A percentile compares a stretch with the other conserved stretches of the same genome.
phyloP scores from a whole-genome alignment of 23 red algal genomes.

The Rhodosorus marinus region DNA sequence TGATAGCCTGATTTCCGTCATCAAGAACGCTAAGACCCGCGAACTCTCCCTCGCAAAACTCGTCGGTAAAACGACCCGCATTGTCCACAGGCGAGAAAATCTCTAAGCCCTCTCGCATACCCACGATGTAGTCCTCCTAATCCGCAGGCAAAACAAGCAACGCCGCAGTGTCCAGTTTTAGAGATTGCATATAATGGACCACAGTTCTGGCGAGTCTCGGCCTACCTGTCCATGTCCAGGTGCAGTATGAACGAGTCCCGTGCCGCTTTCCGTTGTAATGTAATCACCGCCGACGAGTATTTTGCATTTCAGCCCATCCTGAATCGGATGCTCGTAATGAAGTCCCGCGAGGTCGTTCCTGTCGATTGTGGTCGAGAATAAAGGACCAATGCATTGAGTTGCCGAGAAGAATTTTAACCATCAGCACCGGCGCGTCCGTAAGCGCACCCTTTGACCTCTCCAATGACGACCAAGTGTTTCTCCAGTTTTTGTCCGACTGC shows the following conservation, averaged over 20 bases:
- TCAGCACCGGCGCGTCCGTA: too few relatives aligned
- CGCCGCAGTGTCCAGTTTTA: too few relatives aligned
- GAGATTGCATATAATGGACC: too few relatives aligned
- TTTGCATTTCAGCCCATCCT: constrained; percentile 12
- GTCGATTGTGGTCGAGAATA: too few relatives aligned
- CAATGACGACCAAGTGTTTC: neutral
- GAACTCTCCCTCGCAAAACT: constrained; percentile 50
- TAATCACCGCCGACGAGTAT: constrained; percentile 85
- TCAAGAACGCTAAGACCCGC: constrained; percentile 51
- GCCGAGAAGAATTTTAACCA: too few relatives aligned
- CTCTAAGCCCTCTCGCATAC: constrained; percentile 68
- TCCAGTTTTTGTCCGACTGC: constrained; percentile 8
- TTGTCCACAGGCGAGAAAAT: constrained; percentile 73
- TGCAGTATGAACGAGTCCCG: constrained; percentile 92
- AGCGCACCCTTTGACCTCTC: neutral
- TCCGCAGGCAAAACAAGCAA: too few relatives aligned
- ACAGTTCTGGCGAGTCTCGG: too few relatives aligned
- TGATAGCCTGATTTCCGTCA: constrained; percentile 57
- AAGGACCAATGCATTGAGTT: too few relatives aligned
- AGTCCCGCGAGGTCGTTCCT: constrained; percentile 47
- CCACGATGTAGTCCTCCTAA: constrained; percentile 89
- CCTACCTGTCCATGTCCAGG: constrained; percentile 87
- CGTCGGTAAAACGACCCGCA: constrained; percentile 66
- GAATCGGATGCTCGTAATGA: constrained; percentile 49
- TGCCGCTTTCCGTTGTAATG: constrained; percentile 85